These are phyloP conservation scores for Fragosphaeria purpurea DNA, from an alignment of 2,329 filamentous ascomycete species.

Conservation along the genomic window DNA sequence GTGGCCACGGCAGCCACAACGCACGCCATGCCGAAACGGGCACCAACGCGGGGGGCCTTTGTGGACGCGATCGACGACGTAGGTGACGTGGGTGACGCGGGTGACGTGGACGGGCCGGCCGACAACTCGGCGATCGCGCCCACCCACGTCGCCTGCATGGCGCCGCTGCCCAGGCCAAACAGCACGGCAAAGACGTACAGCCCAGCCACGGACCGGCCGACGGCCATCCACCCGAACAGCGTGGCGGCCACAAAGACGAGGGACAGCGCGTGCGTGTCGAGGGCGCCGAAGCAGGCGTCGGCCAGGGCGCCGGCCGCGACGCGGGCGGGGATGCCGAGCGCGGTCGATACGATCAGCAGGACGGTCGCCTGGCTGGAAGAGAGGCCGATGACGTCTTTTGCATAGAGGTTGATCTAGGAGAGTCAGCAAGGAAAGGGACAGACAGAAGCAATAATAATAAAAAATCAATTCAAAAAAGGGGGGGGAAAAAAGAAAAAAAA, in stretches of 20 bases:
- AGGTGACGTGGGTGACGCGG: not conserved
- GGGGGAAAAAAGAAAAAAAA: not conserved
- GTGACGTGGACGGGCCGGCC: conserved; percentile 10
- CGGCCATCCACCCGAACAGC: conserved; percentile 37
- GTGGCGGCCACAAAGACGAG: conserved; percentile 30
- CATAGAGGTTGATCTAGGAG: conserved; percentile 20
- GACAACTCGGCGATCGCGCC: conserved; percentile 28
- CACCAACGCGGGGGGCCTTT: conserved; percentile 24
- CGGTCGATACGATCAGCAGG: conserved; percentile 48
- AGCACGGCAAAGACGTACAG: conserved; percentile 35
- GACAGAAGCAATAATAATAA: not conserved
- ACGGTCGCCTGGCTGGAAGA: conserved; percentile 39
- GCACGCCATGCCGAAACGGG: conserved; percentile 33
- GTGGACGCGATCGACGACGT: not conserved
- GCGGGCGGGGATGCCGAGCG: conserved; percentile 44
- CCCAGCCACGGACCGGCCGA: conserved; percentile 25
- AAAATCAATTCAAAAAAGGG: too few species aligned
- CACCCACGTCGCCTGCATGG: conserved; percentile 26
- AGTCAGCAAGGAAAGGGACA: not conserved
- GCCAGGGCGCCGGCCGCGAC: conserved; percentile 42
- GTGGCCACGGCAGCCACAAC: conserved; percentile 29
- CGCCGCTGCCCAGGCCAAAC: conserved; percentile 34
- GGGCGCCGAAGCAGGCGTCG: conserved; percentile 39
- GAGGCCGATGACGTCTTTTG: conserved; percentile 30
- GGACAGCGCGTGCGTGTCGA: conserved; percentile 40